A percentile compares a stretch with the other conserved stretches of the same genome.
Conservation (phyloP, 1,284 basidiomycete species). For the Kalmanozyma brasiliensis region DNA sequence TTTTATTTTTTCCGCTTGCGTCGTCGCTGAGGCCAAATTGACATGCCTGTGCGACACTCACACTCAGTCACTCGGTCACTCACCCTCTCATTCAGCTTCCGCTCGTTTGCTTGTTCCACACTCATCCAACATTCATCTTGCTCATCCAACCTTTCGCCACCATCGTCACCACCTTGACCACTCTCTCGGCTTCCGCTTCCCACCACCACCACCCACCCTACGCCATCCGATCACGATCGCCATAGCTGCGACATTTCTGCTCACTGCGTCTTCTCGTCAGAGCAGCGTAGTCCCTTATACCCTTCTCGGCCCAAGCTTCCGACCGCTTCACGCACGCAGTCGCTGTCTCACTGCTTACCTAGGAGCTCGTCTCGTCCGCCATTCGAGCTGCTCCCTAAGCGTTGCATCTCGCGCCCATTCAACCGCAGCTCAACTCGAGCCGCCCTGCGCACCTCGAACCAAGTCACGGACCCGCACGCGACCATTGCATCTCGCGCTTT, state of each 20-base stretch:
- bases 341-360: no score
- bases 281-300: not conserved
- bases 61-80: not conserved
- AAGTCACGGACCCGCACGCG: no score
- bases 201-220: not conserved
- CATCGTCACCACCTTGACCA: not conserved
- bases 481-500: not conserved
- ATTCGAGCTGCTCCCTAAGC: no score
- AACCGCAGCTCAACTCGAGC: no score
- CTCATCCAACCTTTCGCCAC: not conserved
- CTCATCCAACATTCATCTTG: not conserved
- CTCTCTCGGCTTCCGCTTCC: no score
- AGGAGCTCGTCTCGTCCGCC: no score
- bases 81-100: constrained; percentile 2
- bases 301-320: not conserved
- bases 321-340: no score
- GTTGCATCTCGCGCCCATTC: no score
- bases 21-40: constrained; percentile 14
- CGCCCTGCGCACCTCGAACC: no score
- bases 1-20: constrained; percentile 23
- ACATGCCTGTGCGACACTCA: constrained; percentile 19
- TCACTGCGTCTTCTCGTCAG: no score
- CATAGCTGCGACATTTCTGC: no score
- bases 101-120: not conserved
- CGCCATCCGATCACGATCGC: not conserved